Evolutionary conservation across 2,329 filamentous ascomycete species (phyloP), one percentile per base, ranked within the genome.

Genomic region (Podosphaera fusca): DNA sequence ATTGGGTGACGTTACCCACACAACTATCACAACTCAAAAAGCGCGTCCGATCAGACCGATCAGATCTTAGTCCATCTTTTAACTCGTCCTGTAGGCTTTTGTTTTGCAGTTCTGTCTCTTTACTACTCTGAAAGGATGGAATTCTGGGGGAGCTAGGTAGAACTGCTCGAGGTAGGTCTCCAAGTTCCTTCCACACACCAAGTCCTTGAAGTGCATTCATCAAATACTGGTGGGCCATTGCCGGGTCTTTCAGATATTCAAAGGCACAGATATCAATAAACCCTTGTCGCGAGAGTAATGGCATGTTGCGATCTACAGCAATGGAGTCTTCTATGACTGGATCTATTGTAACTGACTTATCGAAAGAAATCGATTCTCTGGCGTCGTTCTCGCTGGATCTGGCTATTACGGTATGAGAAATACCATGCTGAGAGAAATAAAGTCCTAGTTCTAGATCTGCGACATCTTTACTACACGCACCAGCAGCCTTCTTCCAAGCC

Each of bases 161-260:
- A 8, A 53, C 50, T 12, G 31, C 35, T 3, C 50, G 50, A 35
- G 50, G 50, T 5, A 53, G 50, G 33, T 53, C 50, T 14, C 50
- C 50, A 10, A 53, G 34, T 14, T 53, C 50, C 7, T 21, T 53
- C 50, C 50, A 53, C 9, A 53, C 50, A 10, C 33, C 33, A 14
- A 53, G 33, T n/a, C 36, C 50, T 8, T 53, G 50, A 53, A 53
- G 31, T 10, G 34, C 50, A 53, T 53, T 53, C 50, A 53, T 53
- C 7, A 53, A 53, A 35, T 53, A 53, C 30, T 53, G 50, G 33
- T 53, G 14, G 21, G 50, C 55, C 4, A 35, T 46, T 2, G 45
- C 30, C n/a, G 55, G 55, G 31, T 56, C 55, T 35, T 47, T 47
- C 2, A 56, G 33, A 8, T 35, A 46, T 8, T 56, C 55, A 14